Percentiles rank a stretch among this genome's conserved stretches.
phyloP scores from a whole-genome alignment of 805 yeast species.

The Metschnikowia baotianmanensis region DNA sequence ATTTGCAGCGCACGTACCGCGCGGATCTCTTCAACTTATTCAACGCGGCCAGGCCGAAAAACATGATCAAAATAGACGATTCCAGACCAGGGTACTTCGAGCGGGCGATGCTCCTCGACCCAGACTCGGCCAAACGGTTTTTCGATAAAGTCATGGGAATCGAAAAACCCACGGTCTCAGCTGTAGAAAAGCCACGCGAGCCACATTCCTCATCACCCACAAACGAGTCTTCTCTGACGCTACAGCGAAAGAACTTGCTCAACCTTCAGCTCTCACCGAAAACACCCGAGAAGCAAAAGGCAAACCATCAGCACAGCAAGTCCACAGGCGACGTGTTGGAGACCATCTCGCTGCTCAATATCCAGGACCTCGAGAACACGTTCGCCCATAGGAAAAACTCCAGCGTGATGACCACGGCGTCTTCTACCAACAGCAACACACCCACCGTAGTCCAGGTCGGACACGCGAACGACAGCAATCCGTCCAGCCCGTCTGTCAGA shows the following conservation, averaged over 20 bases:
- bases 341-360: constrained; percentile 14
- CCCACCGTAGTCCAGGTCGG: constrained; percentile 7
- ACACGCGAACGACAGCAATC: constrained; percentile 16
- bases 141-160: constrained; percentile 36
- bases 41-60: constrained; percentile 50
- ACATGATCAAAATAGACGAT: constrained; percentile 53
- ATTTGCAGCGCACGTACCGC: constrained; percentile 46
- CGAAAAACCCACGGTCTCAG: too few relatives aligned
- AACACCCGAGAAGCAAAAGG: constrained; percentile 1
- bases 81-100: constrained; percentile 63
- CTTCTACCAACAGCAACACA: constrained; percentile 16
- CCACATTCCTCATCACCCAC: background rate
- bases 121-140: constrained; percentile 44
- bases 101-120: constrained; percentile 51
- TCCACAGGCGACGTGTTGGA: constrained; percentile 18
- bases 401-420: constrained; percentile 20
- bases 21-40: constrained; percentile 54
- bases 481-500: constrained; percentile 18
- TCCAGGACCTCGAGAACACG: constrained; percentile 17
- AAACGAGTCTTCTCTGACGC: constrained; percentile 1
- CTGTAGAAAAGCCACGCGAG: too few relatives aligned
- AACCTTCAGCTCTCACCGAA: constrained; percentile 8
- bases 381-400: constrained; percentile 16
- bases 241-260: constrained; percentile 6
- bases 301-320: constrained; percentile 11